Percentiles rank a stretch among this genome's conserved stretches.
These are phyloP conservation scores for Teunomyces gatunensis DNA, from an alignment of 805 yeast species.

Conservation along the genomic window DNA sequence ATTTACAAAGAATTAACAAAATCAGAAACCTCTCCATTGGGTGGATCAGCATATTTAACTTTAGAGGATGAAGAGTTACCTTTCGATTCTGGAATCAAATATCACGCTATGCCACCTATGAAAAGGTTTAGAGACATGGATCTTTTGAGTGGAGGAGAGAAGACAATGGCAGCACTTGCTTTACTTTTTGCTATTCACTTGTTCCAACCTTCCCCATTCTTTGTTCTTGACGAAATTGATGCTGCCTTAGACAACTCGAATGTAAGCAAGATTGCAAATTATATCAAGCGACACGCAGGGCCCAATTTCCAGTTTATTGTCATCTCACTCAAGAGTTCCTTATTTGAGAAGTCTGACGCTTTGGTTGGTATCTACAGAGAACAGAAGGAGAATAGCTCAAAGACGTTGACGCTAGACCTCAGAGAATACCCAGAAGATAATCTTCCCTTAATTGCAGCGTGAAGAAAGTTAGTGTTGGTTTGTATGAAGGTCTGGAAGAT, in stretches of 20 bases:
- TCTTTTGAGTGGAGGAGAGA: constrained; percentile 92
- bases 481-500: too few relatives aligned
- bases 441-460: constrained; percentile 3
- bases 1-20: constrained; percentile 86
- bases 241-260: constrained; percentile 93
- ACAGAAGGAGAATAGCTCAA: constrained; percentile 68
- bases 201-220: constrained; percentile 90
- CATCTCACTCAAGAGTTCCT: constrained; percentile 80
- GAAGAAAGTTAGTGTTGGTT: not conserved
- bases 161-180: constrained; percentile 94
- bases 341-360: constrained; percentile 86
- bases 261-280: constrained; percentile 82
- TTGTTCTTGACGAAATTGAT: constrained; percentile 95
- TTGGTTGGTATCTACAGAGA: constrained; percentile 91
- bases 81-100: constrained; percentile 74
- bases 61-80: constrained; percentile 91
- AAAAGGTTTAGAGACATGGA: constrained; percentile 93
- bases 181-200: constrained; percentile 88
- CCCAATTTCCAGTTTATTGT: constrained; percentile 88
- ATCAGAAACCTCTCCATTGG: constrained; percentile 66
- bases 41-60: constrained; percentile 90
- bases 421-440: constrained; percentile 51
- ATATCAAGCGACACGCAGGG: constrained; percentile 71
- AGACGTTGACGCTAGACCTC: constrained; percentile 70
- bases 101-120: constrained; percentile 95